Evolutionary conservation across 192 early-diverging fungal species (phyloP).

Genomic region (Gonapodya sp.): DNA sequence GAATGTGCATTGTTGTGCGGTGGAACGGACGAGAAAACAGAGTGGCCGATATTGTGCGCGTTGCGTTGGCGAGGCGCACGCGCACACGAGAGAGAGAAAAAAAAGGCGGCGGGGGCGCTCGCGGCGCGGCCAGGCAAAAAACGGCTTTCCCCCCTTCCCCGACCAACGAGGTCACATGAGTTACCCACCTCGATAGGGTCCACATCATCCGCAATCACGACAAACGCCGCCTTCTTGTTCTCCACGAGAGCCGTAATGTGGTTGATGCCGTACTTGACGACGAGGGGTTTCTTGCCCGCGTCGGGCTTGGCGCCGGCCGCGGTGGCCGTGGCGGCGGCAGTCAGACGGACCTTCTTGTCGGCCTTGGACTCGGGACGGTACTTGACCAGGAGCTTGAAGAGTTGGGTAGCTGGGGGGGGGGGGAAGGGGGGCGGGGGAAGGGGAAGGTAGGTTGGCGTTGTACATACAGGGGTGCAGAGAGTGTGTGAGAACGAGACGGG

Average conservation of each 20-base stretch:
- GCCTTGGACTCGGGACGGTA: slow-evolving; percentile 97
- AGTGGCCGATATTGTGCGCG: no score
- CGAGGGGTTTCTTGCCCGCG: slow-evolving; percentile 79
- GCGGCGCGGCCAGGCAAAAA: no score
- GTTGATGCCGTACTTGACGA: slow-evolving; percentile 99
- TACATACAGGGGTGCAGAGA: no score
- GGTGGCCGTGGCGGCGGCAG: slow-evolving; percentile 75
- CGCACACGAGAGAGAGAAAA: background rate
- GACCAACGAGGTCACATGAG: no score
- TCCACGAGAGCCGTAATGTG: slow-evolving; percentile 97
- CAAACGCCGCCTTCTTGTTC: slow-evolving; percentile 97
- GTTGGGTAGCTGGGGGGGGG: slow-evolving; percentile 61
- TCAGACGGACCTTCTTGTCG: slow-evolving; percentile 93
- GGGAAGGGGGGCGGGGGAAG: no score
- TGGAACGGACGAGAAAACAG: no score
- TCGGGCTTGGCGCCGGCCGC: slow-evolving; percentile 81
- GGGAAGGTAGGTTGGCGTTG: no score
- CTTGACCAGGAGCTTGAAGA: slow-evolving; percentile 98
- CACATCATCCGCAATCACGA: slow-evolving; percentile 98
- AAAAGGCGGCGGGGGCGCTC: no score
- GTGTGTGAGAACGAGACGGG: no score
- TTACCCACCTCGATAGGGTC: slow-evolving; percentile 85
- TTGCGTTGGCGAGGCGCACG: no score
- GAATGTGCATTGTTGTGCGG: no score
- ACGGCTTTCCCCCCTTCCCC: no score